phyloP scores from a whole-genome alignment of 768 basidiomycete genomes.

The Boletellus emodensis region DNA sequence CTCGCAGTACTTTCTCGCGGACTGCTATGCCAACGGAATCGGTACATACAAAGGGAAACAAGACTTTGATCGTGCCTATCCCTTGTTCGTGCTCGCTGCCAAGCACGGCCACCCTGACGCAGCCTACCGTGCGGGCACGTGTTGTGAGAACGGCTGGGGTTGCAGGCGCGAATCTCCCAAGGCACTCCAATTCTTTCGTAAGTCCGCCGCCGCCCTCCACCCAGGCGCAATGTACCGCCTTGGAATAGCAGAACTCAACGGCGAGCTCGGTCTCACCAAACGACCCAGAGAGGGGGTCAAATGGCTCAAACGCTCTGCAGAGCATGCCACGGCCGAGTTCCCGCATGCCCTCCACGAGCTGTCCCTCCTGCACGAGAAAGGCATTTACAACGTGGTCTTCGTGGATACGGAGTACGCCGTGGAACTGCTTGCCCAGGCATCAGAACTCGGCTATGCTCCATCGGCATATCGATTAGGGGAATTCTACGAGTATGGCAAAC shows the following conservation, averaged over 20 bases:
- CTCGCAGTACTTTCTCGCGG: conserved; percentile 96
- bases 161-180: conserved; percentile 90
- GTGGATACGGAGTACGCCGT: conserved; percentile 94
- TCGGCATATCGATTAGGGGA: conserved; percentile 95
- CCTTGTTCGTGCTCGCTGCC: conserved; percentile 90
- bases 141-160: conserved; percentile 99
- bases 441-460: conserved; percentile 94
- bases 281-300: conserved; percentile 96
- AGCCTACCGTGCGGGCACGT: conserved; percentile 92
- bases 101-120: conserved; percentile 98
- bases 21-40: conserved; percentile 98
- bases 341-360: conserved; percentile 95
- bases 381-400: conserved; percentile 97
- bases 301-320: conserved; percentile 96
- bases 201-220: conserved; percentile 86
- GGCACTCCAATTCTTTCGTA: conserved; percentile 89
- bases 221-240: conserved; percentile 96
- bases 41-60: conserved; percentile 86
- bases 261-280: conserved; percentile 82
- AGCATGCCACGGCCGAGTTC: conserved; percentile 91
- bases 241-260: conserved; percentile 94
- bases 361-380: conserved; percentile 91
- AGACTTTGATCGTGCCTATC: conserved; percentile 97
- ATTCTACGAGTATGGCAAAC: conserved; percentile 98
- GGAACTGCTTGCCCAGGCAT: conserved; percentile 91